Conservation (phyloP, 257 asterid species). For the Rubia yunnanensis region DNA sequence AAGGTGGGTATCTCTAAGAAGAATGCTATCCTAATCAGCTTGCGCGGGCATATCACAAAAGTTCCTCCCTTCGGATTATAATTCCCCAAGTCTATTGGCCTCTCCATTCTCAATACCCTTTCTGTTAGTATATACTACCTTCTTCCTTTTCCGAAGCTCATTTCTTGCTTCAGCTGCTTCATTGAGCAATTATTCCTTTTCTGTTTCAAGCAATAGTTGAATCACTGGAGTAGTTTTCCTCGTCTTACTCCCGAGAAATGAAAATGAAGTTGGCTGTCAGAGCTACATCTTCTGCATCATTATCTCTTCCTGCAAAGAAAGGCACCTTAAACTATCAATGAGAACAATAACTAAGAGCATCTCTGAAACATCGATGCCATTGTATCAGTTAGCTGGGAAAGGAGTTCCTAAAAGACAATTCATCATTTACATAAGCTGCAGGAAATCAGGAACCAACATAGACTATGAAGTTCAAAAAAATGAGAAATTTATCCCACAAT, state of each 20-base stretch:
- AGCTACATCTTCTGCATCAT: conserved; percentile 48
- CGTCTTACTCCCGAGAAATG: conserved; percentile 90
- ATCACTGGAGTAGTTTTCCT: conserved; percentile 78
- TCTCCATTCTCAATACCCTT: conserved; percentile 55
- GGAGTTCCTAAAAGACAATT: not conserved
- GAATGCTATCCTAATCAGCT: conserved; percentile 87
- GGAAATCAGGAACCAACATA: not conserved
- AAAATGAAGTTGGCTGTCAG: conserved; percentile 87
- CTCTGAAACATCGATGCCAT: not conserved
- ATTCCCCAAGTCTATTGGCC: conserved; percentile 39
- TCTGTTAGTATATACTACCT: conserved; percentile 19
- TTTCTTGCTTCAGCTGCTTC: conserved; percentile 79
- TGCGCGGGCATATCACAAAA: conserved; percentile 97
- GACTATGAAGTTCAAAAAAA: not conserved
- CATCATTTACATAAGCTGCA: not conserved
- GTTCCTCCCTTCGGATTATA: conserved; percentile 77
- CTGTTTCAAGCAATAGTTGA: conserved; percentile 56
- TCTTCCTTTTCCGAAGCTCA: conserved; percentile 55
- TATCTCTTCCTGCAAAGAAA: conserved; percentile 31
- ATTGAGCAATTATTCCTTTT: conserved; percentile 52
- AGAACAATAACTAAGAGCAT: not conserved
- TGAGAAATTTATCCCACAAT: not conserved
- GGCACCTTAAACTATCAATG: conserved; percentile 2
- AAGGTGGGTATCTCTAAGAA: no score
- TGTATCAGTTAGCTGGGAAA: not conserved